Evolutionary conservation across 78 protist species (phyloP).

Genomic region (Dictyostelium purpureum): DNA sequence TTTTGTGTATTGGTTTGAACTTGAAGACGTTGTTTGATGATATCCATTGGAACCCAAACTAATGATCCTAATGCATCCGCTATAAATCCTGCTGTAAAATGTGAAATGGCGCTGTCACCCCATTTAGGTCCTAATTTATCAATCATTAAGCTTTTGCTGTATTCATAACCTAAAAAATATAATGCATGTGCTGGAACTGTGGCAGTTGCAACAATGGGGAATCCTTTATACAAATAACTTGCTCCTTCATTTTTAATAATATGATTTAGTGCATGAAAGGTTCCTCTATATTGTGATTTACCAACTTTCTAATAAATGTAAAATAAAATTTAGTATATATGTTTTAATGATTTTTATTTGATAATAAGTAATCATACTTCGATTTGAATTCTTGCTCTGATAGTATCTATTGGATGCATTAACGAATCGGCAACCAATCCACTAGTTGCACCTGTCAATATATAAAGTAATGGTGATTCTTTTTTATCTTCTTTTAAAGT

Average conservation of each 20-base stretch:
- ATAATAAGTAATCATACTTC: constrained; percentile 20
- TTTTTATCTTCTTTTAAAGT: neutral
- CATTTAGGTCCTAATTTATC: neutral
- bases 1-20: constrained; percentile 43
- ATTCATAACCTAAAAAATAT: constrained; percentile 81
- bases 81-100: constrained; percentile 45
- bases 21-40: constrained; percentile 78
- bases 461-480: constrained; percentile 1
- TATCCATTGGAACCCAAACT: constrained; percentile 85
- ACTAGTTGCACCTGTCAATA: constrained; percentile 58
- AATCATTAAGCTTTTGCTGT: constrained; percentile 15
- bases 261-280: constrained; percentile 43
- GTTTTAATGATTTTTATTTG: neutral
- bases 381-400: constrained; percentile 80
- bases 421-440: constrained; percentile 69
- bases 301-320: constrained; percentile 52
- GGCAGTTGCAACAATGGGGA: constrained; percentile 70
- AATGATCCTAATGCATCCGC: constrained; percentile 79
- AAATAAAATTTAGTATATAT: neutral
- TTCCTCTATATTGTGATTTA: constrained; percentile 63
- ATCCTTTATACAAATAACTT: constrained; percentile 66
- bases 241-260: constrained; percentile 65
- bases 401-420: constrained; percentile 81
- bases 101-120: constrained; percentile 29
- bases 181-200: constrained; percentile 87